Base-by-base conservation (phyloP, 1,284 basidiomycete species). In the Kwoniella shivajii region DNA sequence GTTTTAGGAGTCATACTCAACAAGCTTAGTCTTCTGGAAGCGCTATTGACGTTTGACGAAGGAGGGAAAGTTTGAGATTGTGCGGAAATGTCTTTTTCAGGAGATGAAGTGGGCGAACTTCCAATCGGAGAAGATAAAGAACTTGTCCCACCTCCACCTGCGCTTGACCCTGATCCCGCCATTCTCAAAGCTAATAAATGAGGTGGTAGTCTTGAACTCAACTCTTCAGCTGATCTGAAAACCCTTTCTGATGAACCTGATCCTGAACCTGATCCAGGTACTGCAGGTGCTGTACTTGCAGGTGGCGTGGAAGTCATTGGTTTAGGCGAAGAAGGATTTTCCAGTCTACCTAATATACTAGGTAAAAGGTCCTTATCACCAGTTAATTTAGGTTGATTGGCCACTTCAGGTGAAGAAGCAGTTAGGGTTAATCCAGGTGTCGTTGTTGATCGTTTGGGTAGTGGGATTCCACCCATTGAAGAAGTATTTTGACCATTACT, bases 121-220 rank as follows among this genome's bases (percentile, higher is more conserved):
- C 41, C 56, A 26, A 67, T 62, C 1, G 68, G 64, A 4, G 66
- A 68, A 7, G 62, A 54, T 16, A 63, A 57, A 4, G 37, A 54
- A 13, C 49, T 48, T 0, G 37, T 41, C 13, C 37, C 56, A 6
- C 20, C 46, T 2, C 56, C 51, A 14, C 9, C 6, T 4, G 56
- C 57, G n/a, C n/a, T n/a, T 2, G 60, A 30, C 9, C 55, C 47
- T 20, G 48, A 39, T 5, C 64, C 61, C 0, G 61, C 61, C 42
- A 53, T 50, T 10, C 74, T 65, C 14, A 76, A 66, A 3, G 74
- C 74, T 2, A 69, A 66, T 11, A 76, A 64, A 48, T 74, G 72
- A n/a, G 74, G 74, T 29, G 74, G 74, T 10, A 76, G 61, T 4
- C 72, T 63, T 13, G 69, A 60, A 2, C 61, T 63, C 31, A 76